A percentile compares a stretch with the other conserved stretches of the same genome.
Evolutionary conservation across 176 grass and related monocot species (phyloP).

Genomic region (Thalia dealbata): DNA sequence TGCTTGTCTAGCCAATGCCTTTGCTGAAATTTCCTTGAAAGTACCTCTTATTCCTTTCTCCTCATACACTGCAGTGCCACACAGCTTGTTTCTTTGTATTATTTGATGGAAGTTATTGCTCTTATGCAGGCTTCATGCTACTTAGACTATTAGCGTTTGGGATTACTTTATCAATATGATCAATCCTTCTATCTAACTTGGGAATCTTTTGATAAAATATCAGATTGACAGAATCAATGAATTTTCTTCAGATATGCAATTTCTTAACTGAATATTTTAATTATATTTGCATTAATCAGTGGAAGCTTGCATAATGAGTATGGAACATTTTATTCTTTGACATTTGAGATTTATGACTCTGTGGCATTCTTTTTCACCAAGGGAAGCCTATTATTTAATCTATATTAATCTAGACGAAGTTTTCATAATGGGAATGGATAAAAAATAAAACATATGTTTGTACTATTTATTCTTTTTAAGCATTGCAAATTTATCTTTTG

Average conservation of each 20-base stretch:
- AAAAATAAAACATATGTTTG: background rate
- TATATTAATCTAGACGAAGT: background rate
- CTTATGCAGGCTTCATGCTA: background rate
- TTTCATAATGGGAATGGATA: background rate
- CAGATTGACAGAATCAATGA: background rate
- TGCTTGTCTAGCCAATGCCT: too few species aligned
- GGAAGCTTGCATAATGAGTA: background rate
- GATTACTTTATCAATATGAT: background rate
- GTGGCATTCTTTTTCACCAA: background rate
- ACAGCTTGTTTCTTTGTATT: too few species aligned
- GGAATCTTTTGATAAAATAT: background rate
- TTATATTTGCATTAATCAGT: background rate
- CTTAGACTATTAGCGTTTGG: background rate
- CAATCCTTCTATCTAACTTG: too few species aligned
- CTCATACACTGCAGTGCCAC: too few species aligned
- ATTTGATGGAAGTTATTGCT: too few species aligned
- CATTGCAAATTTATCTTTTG: background rate
- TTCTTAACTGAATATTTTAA: background rate
- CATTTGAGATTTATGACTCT: too few species aligned
- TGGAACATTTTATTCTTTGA: background rate
- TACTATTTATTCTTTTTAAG: background rate
- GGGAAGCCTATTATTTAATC: background rate
- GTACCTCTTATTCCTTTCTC: too few species aligned
- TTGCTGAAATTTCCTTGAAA: too few species aligned
- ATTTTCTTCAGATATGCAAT: background rate